These are phyloP conservation scores for Picea glauca DNA, from an alignment of 75 land plant species.

Conservation along the genomic window DNA sequence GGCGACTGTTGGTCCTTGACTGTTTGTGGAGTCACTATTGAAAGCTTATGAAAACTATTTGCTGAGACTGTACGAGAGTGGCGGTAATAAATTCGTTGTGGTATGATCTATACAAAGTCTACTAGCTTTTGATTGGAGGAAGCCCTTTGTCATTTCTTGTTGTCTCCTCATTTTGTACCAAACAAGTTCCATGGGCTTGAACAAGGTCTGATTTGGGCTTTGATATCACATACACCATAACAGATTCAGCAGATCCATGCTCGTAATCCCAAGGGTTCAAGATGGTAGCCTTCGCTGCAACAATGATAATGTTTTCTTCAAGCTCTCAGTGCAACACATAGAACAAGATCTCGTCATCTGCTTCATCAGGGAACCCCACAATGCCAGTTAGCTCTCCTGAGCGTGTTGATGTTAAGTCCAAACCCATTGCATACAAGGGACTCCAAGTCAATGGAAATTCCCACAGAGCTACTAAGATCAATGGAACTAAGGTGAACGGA, in stretches of 20 bases:
- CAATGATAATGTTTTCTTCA: conserved; percentile 3
- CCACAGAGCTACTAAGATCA: conserved; percentile 37
- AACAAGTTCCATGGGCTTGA: no score
- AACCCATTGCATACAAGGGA: conserved; percentile 12
- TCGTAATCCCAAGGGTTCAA: not conserved
- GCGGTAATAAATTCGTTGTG: no score
- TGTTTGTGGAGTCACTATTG: no score
- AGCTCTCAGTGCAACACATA: not conserved
- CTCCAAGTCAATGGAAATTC: conserved; percentile 50
- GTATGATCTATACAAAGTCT: not conserved
- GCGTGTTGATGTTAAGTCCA: conserved; percentile 1
- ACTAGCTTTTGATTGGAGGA: not conserved
- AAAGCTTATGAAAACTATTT: no score
- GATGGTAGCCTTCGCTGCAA: not conserved
- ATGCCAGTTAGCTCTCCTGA: not conserved
- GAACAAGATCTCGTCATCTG: not conserved
- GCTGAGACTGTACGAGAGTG: no score
- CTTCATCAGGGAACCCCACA: not conserved
- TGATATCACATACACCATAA: no score
- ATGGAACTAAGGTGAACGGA: conserved; percentile 38
- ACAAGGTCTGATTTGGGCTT: no score
- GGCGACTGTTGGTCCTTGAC: no score
- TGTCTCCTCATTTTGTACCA: not conserved
- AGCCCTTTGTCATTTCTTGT: not conserved
- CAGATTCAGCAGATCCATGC: no score